Evolutionary conservation across 495 filamentous ascomycete species (phyloP).

Genomic region (Aspergillus ostianus): DNA sequence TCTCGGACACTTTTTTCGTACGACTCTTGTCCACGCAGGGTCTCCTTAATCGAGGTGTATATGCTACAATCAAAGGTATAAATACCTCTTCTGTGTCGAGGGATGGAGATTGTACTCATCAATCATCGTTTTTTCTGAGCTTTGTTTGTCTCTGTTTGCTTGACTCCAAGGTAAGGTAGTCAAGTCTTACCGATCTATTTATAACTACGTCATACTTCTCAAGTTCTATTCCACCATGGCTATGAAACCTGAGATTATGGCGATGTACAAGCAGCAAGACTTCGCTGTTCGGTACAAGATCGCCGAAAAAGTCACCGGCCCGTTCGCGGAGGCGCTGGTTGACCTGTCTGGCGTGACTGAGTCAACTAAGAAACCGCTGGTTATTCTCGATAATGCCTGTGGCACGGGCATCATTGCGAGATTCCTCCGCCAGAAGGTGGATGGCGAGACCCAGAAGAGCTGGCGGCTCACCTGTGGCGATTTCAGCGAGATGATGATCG

Average conservation of each 20-base stretch:
- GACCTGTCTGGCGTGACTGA: conserved; percentile 30
- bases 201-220: neutral
- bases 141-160: neutral
- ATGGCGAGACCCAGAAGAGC: conserved; percentile 17
- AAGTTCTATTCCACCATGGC: conserved; percentile 11
- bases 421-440: conserved; percentile 25
- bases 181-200: neutral
- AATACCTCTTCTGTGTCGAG: neutral
- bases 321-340: conserved; percentile 31
- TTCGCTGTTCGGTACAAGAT: conserved; percentile 32
- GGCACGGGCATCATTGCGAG: conserved; percentile 41
- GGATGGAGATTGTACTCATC: neutral
- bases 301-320: conserved; percentile 32
- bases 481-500: conserved; percentile 33
- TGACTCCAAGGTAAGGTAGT: neutral
- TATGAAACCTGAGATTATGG: conserved; percentile 9
- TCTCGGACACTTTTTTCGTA: conserved; percentile 33
- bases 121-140: neutral
- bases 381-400: conserved; percentile 42
- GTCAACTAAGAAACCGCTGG: conserved; percentile 20
- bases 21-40: neutral
- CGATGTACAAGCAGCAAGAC: conserved; percentile 27
- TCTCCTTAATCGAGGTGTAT: neutral
- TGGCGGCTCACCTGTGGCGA: conserved; percentile 39
- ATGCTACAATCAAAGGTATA: neutral